Percentiles rank a stretch among this genome's conserved stretches.
phyloP scores from a whole-genome alignment of 1,284 basidiomycete species.

The Ustanciosporium gigantosporum region DNA sequence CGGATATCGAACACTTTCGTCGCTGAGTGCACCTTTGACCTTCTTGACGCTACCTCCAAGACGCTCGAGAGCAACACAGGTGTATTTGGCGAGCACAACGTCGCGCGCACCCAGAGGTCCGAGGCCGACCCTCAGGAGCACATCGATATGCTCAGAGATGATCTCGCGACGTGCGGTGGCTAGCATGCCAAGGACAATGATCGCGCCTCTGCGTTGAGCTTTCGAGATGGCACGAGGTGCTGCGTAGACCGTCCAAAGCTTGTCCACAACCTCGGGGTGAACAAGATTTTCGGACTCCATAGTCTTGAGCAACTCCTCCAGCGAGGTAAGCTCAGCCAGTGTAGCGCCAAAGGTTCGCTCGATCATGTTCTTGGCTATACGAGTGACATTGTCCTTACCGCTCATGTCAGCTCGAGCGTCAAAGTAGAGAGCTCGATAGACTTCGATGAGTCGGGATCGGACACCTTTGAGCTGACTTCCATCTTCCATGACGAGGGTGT shows the following conservation, averaged over 20 bases:
- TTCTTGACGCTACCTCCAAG: conserved; percentile 94
- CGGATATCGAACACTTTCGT: conserved; percentile 82
- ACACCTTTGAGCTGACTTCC: conserved; percentile 87
- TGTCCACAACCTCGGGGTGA: conserved; percentile 80
- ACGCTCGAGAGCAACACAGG: conserved; percentile 87
- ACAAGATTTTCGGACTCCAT: conserved; percentile 85
- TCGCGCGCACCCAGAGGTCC: conserved; percentile 75
- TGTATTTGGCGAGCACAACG: conserved; percentile 86
- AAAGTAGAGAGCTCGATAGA: conserved; percentile 87
- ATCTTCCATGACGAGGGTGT: conserved; percentile 75
- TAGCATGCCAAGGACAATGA: conserved; percentile 93
- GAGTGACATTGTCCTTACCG: conserved; percentile 81
- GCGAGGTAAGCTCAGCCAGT: conserved; percentile 88
- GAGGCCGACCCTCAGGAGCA: conserved; percentile 83
- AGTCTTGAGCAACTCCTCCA: conserved; percentile 93
- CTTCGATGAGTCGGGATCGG: conserved; percentile 82
- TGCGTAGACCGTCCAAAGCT: conserved; percentile 89
- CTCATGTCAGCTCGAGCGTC: conserved; percentile 66
- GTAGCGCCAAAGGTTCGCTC: conserved; percentile 68
- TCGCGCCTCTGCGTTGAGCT: conserved; percentile 84
- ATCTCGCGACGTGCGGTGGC: conserved; percentile 82
- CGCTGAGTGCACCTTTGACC: conserved; percentile 79
- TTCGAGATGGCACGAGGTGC: conserved; percentile 66
- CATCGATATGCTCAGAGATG: conserved; percentile 83
- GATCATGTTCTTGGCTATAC: conserved; percentile 98